Percentiles rank a stretch among this genome's conserved stretches.
phyloP scores from a whole-genome alignment of 2,329 filamentous ascomycete genomes.

The Stemphylium vesicarium region DNA sequence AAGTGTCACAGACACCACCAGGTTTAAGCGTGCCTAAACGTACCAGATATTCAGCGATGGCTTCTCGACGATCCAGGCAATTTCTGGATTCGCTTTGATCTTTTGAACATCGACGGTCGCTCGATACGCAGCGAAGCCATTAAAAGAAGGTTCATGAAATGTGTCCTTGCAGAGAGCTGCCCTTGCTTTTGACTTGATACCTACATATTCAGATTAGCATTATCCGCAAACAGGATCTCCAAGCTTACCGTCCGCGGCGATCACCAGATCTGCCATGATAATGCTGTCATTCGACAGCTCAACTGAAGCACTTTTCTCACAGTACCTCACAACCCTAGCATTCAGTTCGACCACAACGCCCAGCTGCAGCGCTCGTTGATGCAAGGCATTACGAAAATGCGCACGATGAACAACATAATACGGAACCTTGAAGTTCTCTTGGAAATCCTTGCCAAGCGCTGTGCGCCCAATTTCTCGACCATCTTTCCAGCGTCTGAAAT shows the following conservation, averaged over 20 bases:
- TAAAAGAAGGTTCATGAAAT: slow-evolving; percentile 6
- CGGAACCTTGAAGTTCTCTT: slow-evolving; percentile 29
- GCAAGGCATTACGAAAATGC: slow-evolving; percentile 18
- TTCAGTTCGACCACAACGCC: slow-evolving; percentile 14
- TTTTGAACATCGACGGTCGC: slow-evolving; percentile 57
- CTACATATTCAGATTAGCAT: background rate
- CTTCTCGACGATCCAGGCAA: slow-evolving; percentile 27
- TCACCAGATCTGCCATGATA: slow-evolving; percentile 44
- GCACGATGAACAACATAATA: slow-evolving; percentile 24
- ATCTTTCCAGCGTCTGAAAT: slow-evolving; percentile 60
- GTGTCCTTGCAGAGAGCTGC: slow-evolving; percentile 47
- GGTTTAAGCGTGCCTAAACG: background rate
- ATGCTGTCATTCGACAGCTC: slow-evolving; percentile 48
- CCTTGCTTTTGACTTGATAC: slow-evolving; percentile 49
- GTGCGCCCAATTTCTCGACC: slow-evolving; percentile 55
- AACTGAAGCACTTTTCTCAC: slow-evolving; percentile 23
- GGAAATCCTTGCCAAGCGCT: slow-evolving; percentile 47
- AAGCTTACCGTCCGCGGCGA: slow-evolving; percentile 42
- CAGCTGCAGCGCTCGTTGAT: slow-evolving; percentile 8
- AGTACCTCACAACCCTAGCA: slow-evolving; percentile 7
- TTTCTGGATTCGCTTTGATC: slow-evolving; percentile 48
- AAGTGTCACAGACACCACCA: background rate
- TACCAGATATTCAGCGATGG: slow-evolving; percentile 24
- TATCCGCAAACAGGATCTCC: background rate
- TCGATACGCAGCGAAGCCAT: slow-evolving; percentile 67